phyloP scores from a whole-genome alignment of 1,139 yeast species.

The Pichia inconspicua region DNA sequence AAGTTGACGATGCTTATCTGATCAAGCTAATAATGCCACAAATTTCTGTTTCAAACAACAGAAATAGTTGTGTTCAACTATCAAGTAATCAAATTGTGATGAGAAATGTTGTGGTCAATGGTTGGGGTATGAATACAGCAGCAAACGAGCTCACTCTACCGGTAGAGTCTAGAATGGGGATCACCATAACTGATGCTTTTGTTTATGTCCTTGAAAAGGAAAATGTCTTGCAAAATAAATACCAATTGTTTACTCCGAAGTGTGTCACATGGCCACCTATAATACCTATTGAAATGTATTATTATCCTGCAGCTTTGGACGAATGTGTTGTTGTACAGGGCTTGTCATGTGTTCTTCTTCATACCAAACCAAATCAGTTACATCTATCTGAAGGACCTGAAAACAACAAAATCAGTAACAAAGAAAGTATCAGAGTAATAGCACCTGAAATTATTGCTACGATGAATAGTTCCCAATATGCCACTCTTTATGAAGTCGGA shows the following conservation, averaged over 20 bases:
- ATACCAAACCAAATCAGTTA: conserved; percentile 59
- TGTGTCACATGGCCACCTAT: conserved; percentile 67
- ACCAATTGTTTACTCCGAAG: conserved; percentile 34
- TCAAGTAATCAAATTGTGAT: conserved; percentile 68
- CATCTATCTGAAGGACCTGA: conserved; percentile 31
- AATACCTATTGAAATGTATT: conserved; percentile 70
- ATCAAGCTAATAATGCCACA: conserved; percentile 80
- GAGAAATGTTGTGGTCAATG: conserved; percentile 45
- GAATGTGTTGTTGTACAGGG: conserved; percentile 55
- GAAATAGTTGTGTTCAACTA: conserved; percentile 58
- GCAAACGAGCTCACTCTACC: conserved; percentile 43
- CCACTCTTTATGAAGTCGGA: conserved; percentile 52
- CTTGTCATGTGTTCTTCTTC: conserved; percentile 54
- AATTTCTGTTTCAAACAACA: conserved; percentile 63
- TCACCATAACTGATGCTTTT: conserved; percentile 60
- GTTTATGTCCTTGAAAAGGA: conserved; percentile 56
- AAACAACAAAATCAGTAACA: conserved; percentile 12
- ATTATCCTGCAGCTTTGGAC: conserved; percentile 51
- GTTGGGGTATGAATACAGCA: conserved; percentile 28
- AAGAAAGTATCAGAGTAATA: conserved; percentile 27
- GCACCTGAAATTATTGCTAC: conserved; percentile 63
- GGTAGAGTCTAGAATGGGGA: conserved; percentile 68
- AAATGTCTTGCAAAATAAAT: conserved; percentile 35
- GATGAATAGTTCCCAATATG: conserved; percentile 69
- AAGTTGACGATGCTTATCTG: conserved; percentile 54